These are phyloP conservation scores for Paramecium sexaurelia DNA, from an alignment of 73 alveolate species.

Conservation along the genomic window DNA sequence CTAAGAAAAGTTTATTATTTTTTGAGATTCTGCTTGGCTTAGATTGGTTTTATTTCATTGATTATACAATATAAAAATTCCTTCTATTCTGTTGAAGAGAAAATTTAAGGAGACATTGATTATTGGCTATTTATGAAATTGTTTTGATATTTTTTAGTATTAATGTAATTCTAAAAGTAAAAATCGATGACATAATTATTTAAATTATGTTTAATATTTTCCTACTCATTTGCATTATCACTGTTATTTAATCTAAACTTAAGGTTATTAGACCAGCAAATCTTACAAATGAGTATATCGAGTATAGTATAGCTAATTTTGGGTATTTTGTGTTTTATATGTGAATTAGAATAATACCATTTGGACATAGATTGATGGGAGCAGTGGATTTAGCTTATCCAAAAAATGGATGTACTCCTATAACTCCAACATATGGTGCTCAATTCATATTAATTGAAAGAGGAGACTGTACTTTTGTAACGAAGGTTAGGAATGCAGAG, in stretches of 20 bases:
- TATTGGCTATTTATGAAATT: too few relatives aligned
- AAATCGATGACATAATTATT: neutral
- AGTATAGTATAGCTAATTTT: slow-evolving; percentile 5
- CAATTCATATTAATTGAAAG: slow-evolving; percentile 65
- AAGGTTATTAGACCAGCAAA: slow-evolving; percentile 2
- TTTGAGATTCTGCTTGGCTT: too few relatives aligned
- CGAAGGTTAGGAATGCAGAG: slow-evolving; percentile 80
- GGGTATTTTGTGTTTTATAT: neutral
- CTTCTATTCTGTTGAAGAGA: too few relatives aligned
- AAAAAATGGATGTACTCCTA: neutral
- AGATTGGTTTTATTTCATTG: too few relatives aligned
- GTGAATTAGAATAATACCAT: neutral
- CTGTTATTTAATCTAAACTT: neutral
- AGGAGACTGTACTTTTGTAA: slow-evolving; percentile 78
- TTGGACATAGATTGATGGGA: neutral
- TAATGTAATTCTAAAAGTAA: neutral
- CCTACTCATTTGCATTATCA: neutral
- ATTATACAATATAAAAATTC: too few relatives aligned
- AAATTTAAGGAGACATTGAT: too few relatives aligned
- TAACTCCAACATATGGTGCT: neutral
- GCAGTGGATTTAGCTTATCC: neutral
- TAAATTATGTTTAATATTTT: neutral
- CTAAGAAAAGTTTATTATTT: too few relatives aligned
- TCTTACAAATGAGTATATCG: neutral
- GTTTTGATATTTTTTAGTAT: neutral